phyloP scores from a whole-genome alignment of 75 land plant genomes.

The Picea sitchensis region DNA sequence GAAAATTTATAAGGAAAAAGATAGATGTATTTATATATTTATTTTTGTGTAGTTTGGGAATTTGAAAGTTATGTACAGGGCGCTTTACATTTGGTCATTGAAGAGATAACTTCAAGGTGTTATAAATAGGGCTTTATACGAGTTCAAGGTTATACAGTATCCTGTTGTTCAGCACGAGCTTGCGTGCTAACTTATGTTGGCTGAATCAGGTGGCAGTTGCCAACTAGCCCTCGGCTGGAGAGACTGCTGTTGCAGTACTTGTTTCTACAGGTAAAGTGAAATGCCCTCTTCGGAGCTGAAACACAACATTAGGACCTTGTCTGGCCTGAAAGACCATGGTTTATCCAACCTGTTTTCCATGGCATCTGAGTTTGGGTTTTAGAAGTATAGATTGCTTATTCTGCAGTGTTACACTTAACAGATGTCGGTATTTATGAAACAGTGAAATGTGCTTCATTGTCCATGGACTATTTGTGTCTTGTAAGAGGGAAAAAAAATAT shows the following conservation, averaged over 20 bases:
- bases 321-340: not conserved
- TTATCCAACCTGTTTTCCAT: not conserved
- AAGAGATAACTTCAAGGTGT: slow-evolving; percentile 1
- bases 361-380: not conserved
- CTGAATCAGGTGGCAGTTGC: slow-evolving; percentile 12
- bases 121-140: not conserved
- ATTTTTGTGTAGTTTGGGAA: not conserved
- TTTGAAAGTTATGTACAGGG: not conserved
- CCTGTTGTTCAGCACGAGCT: not conserved
- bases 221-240: not conserved
- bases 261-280: slow-evolving; percentile 11
- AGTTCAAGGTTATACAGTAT: not conserved
- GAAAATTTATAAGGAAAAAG: not conserved
- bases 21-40: not conserved
- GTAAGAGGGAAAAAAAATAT: not conserved
- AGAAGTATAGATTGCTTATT: not conserved
- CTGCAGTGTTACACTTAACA: not conserved
- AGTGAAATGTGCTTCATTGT: not conserved
- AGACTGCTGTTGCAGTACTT: slow-evolving; percentile 1
- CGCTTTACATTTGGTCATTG: not conserved
- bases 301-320: slow-evolving; percentile 3
- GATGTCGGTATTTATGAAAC: not conserved
- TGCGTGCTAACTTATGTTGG: slow-evolving; percentile 9
- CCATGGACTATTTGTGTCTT: not conserved
- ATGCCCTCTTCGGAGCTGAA: slow-evolving; percentile 4